Percentiles rank a stretch among this genome's conserved stretches.
phyloP scores from a whole-genome alignment of 768 basidiomycete species.

The Scleroderma bovista region DNA sequence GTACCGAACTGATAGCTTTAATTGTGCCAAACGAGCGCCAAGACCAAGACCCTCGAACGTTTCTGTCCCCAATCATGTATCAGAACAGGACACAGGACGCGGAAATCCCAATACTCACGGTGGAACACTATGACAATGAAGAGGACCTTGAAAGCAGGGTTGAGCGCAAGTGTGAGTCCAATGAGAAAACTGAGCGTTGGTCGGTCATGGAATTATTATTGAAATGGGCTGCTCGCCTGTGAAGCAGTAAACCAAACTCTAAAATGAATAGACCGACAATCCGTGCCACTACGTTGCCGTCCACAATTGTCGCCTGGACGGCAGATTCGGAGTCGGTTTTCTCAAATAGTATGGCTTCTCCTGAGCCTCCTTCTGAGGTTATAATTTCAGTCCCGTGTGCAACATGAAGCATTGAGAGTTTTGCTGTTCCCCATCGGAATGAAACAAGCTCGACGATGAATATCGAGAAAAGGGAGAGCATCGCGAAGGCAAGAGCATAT shows the following conservation, averaged over 20 bases:
- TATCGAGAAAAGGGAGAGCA: conserved; percentile 75
- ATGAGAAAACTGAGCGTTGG: conserved; percentile 57
- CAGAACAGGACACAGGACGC: neutral
- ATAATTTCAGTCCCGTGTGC: conserved; percentile 57
- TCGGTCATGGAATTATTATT: neutral
- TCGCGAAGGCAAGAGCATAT: conserved; percentile 75
- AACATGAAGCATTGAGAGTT: conserved; percentile 60
- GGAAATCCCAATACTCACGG: conserved; percentile 58
- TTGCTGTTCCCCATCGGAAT: conserved; percentile 79
- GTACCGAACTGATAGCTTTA: conserved; percentile 54
- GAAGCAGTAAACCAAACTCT: conserved; percentile 89
- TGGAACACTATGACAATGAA: conserved; percentile 90
- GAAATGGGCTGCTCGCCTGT: conserved; percentile 42
- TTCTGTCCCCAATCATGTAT: conserved; percentile 41
- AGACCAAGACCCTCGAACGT: conserved; percentile 93
- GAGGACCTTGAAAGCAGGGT: conserved; percentile 71
- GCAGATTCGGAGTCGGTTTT: conserved; percentile 23
- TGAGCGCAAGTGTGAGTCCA: conserved; percentile 88
- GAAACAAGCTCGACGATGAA: conserved; percentile 85
- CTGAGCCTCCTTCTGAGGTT: no score
- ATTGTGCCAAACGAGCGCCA: conserved; percentile 80
- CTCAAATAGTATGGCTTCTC: conserved; percentile 14
- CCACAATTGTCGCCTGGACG: conserved; percentile 13
- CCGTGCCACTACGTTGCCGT: conserved; percentile 56
- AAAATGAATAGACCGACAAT: conserved; percentile 85